Conservation (phyloP, 257 asterid genomes). For the Echites panduratus region DNA sequence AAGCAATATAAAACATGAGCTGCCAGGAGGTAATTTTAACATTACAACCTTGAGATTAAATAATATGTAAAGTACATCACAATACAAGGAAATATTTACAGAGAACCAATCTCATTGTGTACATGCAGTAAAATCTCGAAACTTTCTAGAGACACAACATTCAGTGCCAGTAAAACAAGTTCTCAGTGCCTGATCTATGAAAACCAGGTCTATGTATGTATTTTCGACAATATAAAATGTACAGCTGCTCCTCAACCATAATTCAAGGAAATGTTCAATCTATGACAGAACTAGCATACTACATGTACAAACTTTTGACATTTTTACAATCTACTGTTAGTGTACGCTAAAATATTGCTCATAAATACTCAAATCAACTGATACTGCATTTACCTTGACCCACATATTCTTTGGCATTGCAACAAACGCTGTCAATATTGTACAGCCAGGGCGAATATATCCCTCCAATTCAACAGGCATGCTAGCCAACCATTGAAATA, state of each 20-base stretch:
- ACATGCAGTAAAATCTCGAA: neutral
- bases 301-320: neutral
- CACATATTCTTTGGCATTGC: conserved; percentile 69
- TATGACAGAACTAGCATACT: neutral
- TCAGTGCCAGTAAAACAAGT: neutral
- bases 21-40: neutral
- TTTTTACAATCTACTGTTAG: neutral
- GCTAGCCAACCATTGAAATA: conserved; percentile 86
- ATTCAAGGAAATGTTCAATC: neutral
- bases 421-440: conserved; percentile 74
- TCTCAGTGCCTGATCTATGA: neutral
- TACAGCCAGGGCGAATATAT: conserved; percentile 91
- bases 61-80: neutral
- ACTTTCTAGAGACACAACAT: neutral
- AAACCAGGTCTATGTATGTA: neutral
- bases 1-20: conserved; percentile 14
- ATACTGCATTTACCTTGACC: conserved; percentile 51
- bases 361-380: neutral
- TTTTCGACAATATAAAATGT: neutral
- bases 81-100: neutral
- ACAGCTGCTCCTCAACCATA: neutral
- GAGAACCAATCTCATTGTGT: too few relatives aligned
- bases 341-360: neutral
- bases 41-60: neutral
- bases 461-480: conserved; percentile 98